Base-by-base conservation (phyloP, 2,329 filamentous ascomycete genomes). In the Pochonia chlamydosporia region DNA sequence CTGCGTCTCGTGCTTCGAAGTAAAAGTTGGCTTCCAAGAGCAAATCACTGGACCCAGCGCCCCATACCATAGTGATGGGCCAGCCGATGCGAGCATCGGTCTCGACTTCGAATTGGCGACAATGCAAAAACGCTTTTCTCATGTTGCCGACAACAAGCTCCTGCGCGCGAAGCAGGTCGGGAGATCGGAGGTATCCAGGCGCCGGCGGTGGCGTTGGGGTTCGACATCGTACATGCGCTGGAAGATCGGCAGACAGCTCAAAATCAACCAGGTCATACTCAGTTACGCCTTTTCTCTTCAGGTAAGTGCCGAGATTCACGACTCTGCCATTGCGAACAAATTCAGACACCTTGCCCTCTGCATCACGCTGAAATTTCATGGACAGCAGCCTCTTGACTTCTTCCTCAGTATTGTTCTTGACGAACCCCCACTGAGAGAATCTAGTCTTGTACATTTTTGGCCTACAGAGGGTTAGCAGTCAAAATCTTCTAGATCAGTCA, bases 361-460 rank as follows among this genome's bases (percentile, higher is more conserved):
- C 74, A 54, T 74, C 73, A 37, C 74, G 71, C 54, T 76, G 72
- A 40, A 75, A 74, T 51, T 76, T 76, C 60, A 75, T 72, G 33
- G 72, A 73, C 8, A 77, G 59, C 43, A 77, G 62, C 16, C 69
- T 65, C 56, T 75, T 74, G 7, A 76, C 72, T 48, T 76, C 74
- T 23, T 75, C 73, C 49, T 76, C 74, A 36, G 73, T 76, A 51
- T 76, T 76, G 49, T 77, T 76, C 61, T 77, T 77, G 35, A 73
- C 73, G 51, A 77, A 77, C 0, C 73, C 73, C 74, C 74, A 77
- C 51, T 76, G 72, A 13, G 74, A 74, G 54, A 76, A 76, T 21
- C 74, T 64, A n/a, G 73, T 75, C 56, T 77, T 77, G 59, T 77
- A 77, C 74, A 77, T 77, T 52, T 76, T 75, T 16, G 74, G 72